These are phyloP conservation scores for Osmanthus fragrans DNA, from an alignment of 257 asterid species.

Conservation along the genomic window DNA sequence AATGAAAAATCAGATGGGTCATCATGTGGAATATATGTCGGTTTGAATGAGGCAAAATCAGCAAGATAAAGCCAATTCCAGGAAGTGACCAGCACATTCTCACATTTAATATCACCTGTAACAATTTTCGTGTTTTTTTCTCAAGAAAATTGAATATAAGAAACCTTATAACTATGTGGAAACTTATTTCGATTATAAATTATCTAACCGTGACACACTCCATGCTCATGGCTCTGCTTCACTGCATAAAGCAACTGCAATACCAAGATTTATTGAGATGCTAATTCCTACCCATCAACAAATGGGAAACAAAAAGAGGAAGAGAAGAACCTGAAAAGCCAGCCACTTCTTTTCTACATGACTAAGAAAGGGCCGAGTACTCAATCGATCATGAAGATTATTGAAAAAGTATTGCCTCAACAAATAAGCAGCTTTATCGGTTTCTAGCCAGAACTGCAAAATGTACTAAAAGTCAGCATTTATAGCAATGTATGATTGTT, in stretches of 20 bases:
- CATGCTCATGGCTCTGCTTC: constrained; percentile 93
- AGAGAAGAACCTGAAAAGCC: constrained; percentile 84
- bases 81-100: constrained; percentile 96
- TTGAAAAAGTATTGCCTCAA: constrained; percentile 90
- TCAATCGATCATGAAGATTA: constrained; percentile 96
- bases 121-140: constrained; percentile 24
- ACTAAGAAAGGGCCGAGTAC: constrained; percentile 97
- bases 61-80: constrained; percentile 99
- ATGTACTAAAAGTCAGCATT: constrained; percentile 3
- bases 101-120: constrained; percentile 98
- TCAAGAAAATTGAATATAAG: constrained; percentile 9
- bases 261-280: constrained; percentile 33
- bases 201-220: constrained; percentile 91
- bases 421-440: constrained; percentile 99
- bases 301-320: background rate
- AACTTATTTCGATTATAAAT: background rate
- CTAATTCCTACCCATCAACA: constrained; percentile 9
- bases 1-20: constrained; percentile 99
- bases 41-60: constrained; percentile 98
- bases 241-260: constrained; percentile 93
- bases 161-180: constrained; percentile 20
- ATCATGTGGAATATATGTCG: constrained; percentile 93
- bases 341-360: constrained; percentile 95
- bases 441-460: constrained; percentile 99
- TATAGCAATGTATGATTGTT: background rate